Evolutionary conservation across 192 early-diverging fungal genomes (phyloP), one percentile per base, ranked within the genome.

Genomic region (Spizellomyces punctatus): DNA sequence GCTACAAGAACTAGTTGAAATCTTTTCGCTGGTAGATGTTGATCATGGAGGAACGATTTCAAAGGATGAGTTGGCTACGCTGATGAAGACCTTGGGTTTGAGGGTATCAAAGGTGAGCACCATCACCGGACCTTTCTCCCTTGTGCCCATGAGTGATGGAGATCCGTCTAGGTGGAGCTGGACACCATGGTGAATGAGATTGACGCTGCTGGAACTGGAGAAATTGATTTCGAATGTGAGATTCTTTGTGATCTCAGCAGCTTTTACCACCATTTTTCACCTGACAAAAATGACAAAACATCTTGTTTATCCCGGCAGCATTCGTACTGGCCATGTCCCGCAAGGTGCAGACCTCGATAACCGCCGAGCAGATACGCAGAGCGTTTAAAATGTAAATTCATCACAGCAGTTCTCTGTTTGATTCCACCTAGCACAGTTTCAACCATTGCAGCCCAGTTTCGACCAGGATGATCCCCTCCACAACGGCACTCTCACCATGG

Each of bases 181-280:
- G 79, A 83, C 21, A 70, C 74, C 6, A 83, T 87, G 75, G 78
- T 87, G 49, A 80, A 83, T 52, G 85, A 87, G 66, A 81, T 87
- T 66, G 85, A 83, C 57, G 50, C 46, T 16, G 74, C 75, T 10
- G 79, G 80, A 14, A 85, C 66, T 10, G 85, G 82, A 21, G 85
- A 87, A 63, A 87, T 87, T 63, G 85, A 87, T 69, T 85, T 87
- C 69, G 83, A 87, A 64, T 75, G 83, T 83, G 49, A 66, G 76
- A 54, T 44, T 27, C 7, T 59, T 58, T 50, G 12, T 5, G 16
- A 36, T 36, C n/a, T 45, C 6, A n/a, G 64, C 41, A 50, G 1
- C 59, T 8, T 65, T 36, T 36, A 36, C 27, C 1, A 36, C 27
- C 27, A 36, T 36, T 3, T 36, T 3, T 36, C 27, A 36, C 0